Evolutionary conservation across 495 filamentous ascomycete species (phyloP).

Genomic region (Neurospora sp.): DNA sequence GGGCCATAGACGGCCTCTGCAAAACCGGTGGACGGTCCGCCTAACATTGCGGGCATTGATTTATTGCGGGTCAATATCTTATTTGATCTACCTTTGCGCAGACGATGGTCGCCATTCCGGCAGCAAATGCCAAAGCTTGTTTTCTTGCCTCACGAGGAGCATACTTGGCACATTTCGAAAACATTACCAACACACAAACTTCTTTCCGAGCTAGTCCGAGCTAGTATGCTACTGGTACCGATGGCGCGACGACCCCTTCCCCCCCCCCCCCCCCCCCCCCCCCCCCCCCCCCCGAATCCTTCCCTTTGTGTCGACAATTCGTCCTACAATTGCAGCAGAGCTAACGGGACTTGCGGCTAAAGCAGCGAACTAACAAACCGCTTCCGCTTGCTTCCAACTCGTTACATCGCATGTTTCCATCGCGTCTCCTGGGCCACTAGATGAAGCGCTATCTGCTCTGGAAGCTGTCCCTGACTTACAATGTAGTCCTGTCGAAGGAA

Average conservation of each 20-base stretch:
- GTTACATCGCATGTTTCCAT: slow-evolving; percentile 26
- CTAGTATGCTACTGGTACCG: not conserved
- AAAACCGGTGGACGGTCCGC: not conserved
- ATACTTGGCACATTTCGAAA: not conserved
- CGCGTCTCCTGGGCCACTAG: slow-evolving; percentile 17
- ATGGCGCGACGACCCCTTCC: not conserved
- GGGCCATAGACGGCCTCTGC: not conserved
- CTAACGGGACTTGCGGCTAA: not conserved
- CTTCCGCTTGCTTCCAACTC: slow-evolving; percentile 4
- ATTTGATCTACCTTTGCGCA: not conserved
- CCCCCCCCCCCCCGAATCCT: slow-evolving; percentile 5
- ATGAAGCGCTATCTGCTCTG: slow-evolving; percentile 17
- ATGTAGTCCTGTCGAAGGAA: not conserved
- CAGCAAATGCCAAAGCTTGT: not conserved
- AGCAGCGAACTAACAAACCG: not conserved
- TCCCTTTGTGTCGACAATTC: not conserved
- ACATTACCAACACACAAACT: not conserved
- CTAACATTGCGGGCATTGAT: not conserved
- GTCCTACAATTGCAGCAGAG: not conserved
- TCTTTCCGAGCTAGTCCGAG: not conserved
- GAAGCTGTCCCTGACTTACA: not conserved
- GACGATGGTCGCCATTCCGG: not conserved
- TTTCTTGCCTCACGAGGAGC: not conserved
- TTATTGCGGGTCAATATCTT: not conserved
- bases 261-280: too few species aligned